phyloP scores from a whole-genome alignment of 2,329 filamentous ascomycete genomes.

The Pseudogymnoascus sp. region DNA sequence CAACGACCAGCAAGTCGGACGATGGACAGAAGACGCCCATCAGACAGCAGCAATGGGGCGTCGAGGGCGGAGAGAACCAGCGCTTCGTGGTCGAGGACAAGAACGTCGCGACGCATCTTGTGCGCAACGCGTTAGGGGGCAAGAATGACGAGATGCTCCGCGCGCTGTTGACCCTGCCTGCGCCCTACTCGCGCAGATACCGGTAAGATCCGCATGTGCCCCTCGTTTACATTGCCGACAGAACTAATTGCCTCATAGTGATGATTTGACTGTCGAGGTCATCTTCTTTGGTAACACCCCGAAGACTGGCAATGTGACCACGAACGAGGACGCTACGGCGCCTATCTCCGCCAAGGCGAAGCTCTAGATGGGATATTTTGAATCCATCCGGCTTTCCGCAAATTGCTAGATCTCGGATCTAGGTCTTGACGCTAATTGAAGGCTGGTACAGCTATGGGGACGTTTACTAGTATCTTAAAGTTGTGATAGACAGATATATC shows the following conservation, averaged over 20 bases:
- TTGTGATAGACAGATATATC: background rate
- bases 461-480: background rate
- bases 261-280: constrained; percentile 94
- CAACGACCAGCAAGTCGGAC: constrained; percentile 35
- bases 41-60: constrained; percentile 83
- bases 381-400: background rate
- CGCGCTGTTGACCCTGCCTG: constrained; percentile 81
- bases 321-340: constrained; percentile 80
- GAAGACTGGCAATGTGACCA: constrained; percentile 65
- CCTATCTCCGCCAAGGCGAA: constrained; percentile 26
- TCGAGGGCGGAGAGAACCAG: constrained; percentile 61
- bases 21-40: constrained; percentile 81
- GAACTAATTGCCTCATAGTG: constrained; percentile 41
- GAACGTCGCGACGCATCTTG: constrained; percentile 91
- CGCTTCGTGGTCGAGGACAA: constrained; percentile 93
- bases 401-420: background rate
- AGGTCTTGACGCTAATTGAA: background rate
- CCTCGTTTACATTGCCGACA: background rate
- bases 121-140: constrained; percentile 89
- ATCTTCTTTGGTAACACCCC: constrained; percentile 90
- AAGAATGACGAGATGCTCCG: constrained; percentile 91
- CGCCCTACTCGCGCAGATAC: constrained; percentile 85
- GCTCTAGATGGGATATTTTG: constrained; percentile 11
- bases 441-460: background rate
- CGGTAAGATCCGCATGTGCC: constrained; percentile 45